Base-by-base conservation (phyloP, 2,329 filamentous ascomycete genomes). In the Didymella keratinophila region DNA sequence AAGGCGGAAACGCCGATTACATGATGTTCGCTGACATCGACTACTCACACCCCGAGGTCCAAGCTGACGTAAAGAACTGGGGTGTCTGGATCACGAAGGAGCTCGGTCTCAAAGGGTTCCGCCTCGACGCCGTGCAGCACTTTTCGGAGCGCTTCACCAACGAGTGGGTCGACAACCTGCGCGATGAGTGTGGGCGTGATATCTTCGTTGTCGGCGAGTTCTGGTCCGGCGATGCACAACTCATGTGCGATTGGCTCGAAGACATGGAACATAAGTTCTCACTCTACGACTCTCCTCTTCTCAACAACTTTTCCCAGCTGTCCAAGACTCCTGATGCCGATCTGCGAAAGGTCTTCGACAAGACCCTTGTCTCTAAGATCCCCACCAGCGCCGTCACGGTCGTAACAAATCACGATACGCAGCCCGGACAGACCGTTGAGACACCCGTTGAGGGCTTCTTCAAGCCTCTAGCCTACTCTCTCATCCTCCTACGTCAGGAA, bases 21-120 rank as follows among this genome's bases (percentile, higher is more conserved):
- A 81, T 91, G 73, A 90, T 92, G 87, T 91, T 90, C 65, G 86
- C 87, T 6, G 86, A 92, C 71, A 73, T 92, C 37, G 88, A 91
- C 73, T 89, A 89, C 71, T 71, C 71, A 23, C 73, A 77, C 50
- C 74, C 73, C 0, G 88, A 90, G 64, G 89, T 91, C 10, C 80
- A 82, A 32, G 74, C 82, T 4, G 89, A 92, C 63, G 82, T 91
- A 4, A 79, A 75, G 52, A 80, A 82, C 49, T 92, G 89, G 89
- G 87, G 86, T 2, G 78, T 83, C 4, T 92, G 89, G 89, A 80
- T 92, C 56, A 82, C 84, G 1, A 78, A 83, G 6, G 80, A 87
- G 58, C 71, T 90, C 0, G 83, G 84, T 0, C 77, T 92, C 11
- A 81, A 83, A 60, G 89, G 89, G 1, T 87, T 92, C 72, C 82